Base-by-base conservation (phyloP, 768 basidiomycete species). In the Xerocomus spinulosus region DNA sequence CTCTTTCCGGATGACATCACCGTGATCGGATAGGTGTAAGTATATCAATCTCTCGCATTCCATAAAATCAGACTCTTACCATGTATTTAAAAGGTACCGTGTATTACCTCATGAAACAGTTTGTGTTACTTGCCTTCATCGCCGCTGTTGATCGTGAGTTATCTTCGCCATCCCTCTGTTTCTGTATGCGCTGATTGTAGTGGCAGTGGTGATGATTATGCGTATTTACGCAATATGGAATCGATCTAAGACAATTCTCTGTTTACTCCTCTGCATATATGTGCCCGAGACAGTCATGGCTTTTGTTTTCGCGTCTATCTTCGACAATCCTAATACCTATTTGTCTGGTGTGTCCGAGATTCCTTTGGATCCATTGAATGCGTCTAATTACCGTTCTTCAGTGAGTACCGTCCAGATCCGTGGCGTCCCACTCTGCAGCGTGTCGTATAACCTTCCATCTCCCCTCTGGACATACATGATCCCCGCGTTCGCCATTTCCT, bases 11-110 rank as follows among this genome's bases (percentile, higher is more conserved):
- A n/a, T n/a, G n/a, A n/a, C n/a, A n/a, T n/a, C n/a, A n/a, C n/a
- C n/a, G n/a, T n/a, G n/a, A 20, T 13, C 13, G 6, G 5, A 20
- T 20, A 53, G 52, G 9, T 51, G 52, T 53, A 35, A 43, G 51
- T 7, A 13, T 14, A 17, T 10, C 12, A 2, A 14, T 21, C 14
- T 5, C 8, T 12, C 15, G 13, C 34, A 6, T 13, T 12, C 20
- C 25, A 8, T 4, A 18, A 15, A 13, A 20, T 23, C 5, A 4
- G 12, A 15, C 14, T 28, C 4, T n/a, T n/a, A n/a, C n/a, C n/a
- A n/a, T n/a, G n/a, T n/a, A n/a, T n/a, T n/a, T n/a, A n/a, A n/a
- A n/a, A 26, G 34, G 34, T 18, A 35, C 5, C 20, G 34, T 9
- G 10, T 7, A 17, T 18, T 35, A 35, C 20, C 17, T 5, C 10